Percentiles rank a stretch among this genome's conserved stretches.
Conservation (phyloP, 2,329 filamentous ascomycete species). For the Aspergillus eucalypticola region DNA sequence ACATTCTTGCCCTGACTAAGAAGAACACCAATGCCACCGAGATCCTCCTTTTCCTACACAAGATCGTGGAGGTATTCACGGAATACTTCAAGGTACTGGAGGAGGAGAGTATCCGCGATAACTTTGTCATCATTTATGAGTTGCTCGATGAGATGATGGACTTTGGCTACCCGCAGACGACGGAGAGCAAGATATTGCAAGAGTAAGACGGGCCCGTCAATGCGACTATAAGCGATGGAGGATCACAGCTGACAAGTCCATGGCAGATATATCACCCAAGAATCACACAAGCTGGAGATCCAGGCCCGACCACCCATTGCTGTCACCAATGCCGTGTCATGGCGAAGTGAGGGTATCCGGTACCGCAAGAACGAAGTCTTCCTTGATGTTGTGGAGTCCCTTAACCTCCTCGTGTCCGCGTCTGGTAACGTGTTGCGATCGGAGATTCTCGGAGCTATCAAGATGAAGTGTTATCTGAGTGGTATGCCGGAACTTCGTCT, state of each 20-base stretch:
- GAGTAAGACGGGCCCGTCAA: constrained; percentile 55
- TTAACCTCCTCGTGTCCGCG: constrained; percentile 91
- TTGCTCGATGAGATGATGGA: constrained; percentile 99
- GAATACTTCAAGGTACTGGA: constrained; percentile 99
- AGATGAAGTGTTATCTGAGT: constrained; percentile 99
- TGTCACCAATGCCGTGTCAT: constrained; percentile 96
- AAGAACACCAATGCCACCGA: constrained; percentile 98
- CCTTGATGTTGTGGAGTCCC: constrained; percentile 91
- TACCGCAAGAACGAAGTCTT: constrained; percentile 99
- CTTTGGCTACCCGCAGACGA: constrained; percentile 98
- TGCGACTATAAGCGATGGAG: not conserved
- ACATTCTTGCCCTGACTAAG: constrained; percentile 95
- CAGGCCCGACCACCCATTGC: constrained; percentile 95
- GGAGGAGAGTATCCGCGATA: constrained; percentile 97
- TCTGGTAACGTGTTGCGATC: constrained; percentile 94
- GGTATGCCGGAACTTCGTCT: constrained; percentile 96
- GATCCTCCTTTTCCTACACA: constrained; percentile 96
- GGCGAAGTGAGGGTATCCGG: constrained; percentile 95
- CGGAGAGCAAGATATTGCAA: constrained; percentile 96
- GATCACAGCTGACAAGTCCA: not conserved
- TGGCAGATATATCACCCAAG: constrained; percentile 85
- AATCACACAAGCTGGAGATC: constrained; percentile 97
- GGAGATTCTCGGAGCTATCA: constrained; percentile 94
- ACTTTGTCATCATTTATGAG: constrained; percentile 99
- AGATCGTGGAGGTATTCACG: constrained; percentile 97